phyloP scores from a whole-genome alignment of 176 grass and related monocot genomes.

The Eragrostis curvula region DNA sequence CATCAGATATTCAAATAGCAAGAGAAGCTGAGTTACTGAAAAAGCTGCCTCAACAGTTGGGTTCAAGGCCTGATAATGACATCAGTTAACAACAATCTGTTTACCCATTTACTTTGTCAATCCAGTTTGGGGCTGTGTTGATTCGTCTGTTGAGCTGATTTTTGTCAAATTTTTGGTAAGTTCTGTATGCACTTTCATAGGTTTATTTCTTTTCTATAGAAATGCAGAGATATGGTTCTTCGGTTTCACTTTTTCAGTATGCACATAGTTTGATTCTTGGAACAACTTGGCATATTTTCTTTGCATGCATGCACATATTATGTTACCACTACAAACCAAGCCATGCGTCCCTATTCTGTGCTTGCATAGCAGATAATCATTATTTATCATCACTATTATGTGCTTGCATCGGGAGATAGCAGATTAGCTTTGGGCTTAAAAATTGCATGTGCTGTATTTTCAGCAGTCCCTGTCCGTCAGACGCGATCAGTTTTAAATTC shows the following conservation, averaged over 20 bases:
- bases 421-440: constrained; percentile 8
- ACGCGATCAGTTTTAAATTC: constrained; percentile 7
- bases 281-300: background rate
- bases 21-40: constrained; percentile 96
- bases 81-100: constrained; percentile 65
- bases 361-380: background rate
- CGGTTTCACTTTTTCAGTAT: background rate
- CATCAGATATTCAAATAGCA: constrained; percentile 99
- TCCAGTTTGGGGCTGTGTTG: constrained; percentile 31
- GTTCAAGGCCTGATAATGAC: constrained; percentile 56
- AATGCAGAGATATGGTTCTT: background rate
- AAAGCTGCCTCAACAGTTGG: constrained; percentile 65
- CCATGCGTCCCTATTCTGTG: background rate
- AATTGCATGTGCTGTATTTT: background rate
- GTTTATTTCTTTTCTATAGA: background rate
- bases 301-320: background rate
- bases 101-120: constrained; percentile 41
- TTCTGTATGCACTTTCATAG: background rate
- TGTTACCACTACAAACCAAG: background rate
- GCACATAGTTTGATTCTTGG: background rate
- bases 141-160: constrained; percentile 49
- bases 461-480: background rate
- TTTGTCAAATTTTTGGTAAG: constrained; percentile 70
- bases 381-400: background rate
- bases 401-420: constrained; percentile 14